A percentile compares a stretch with the other conserved stretches of the same genome.
phyloP scores from a whole-genome alignment of 306 rosid genomes.

The Hylodesmum podocarpum region DNA sequence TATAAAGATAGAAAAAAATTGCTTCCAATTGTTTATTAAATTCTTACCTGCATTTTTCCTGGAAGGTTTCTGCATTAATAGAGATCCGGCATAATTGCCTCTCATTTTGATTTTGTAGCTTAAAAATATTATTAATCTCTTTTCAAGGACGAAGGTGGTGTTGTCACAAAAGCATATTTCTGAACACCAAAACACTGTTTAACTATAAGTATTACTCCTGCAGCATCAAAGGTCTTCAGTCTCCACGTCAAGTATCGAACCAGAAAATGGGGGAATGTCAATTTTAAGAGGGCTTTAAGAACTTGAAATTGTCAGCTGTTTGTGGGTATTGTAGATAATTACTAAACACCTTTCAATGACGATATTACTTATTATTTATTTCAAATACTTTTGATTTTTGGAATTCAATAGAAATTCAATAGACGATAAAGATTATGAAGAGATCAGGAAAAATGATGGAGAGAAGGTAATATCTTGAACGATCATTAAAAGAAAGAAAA shows the following conservation, averaged over 20 bases:
- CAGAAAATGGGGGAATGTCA: not conserved
- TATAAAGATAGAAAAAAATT: not conserved
- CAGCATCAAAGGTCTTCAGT: not conserved
- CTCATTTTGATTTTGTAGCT: slow-evolving; percentile 6
- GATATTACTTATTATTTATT: not conserved
- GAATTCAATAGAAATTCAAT: not conserved
- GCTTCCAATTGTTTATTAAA: not conserved
- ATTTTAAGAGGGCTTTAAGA: not conserved
- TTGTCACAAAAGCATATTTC: not conserved
- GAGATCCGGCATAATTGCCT: not conserved
- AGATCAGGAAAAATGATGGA: not conserved
- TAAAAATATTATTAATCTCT: not conserved
- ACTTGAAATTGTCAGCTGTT: not conserved
- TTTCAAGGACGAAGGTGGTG: not conserved
- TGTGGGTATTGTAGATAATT: not conserved
- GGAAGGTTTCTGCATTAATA: not conserved
- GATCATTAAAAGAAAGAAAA: no score
- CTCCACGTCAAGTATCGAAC: not conserved
- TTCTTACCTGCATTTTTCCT: not conserved
- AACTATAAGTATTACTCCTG: not conserved
- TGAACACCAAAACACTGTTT: not conserved
- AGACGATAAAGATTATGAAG: not conserved
- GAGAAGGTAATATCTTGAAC: not conserved
- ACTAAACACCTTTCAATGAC: not conserved
- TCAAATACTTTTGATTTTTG: not conserved